Evolutionary conservation across 805 yeast species (phyloP), one percentile per base, ranked within the genome.

Genomic region (Starmera caribaea): DNA sequence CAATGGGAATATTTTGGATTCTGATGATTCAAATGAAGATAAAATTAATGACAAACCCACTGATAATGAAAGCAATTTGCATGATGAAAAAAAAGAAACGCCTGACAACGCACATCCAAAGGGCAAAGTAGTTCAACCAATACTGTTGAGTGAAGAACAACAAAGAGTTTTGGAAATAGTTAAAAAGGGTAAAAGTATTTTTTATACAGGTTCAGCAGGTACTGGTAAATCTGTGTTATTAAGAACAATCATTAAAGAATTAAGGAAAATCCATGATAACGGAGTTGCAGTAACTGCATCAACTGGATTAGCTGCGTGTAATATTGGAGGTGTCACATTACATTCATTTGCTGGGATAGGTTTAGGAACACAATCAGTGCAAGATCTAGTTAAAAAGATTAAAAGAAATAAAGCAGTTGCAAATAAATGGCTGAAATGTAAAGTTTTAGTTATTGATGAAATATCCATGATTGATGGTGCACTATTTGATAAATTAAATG

Each of bases 161-260:
- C 69, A 72, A 41, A 61, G 70, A 37, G 76, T 92, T 16, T 68
- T 85, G 10, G 73, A 76, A 9, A 59, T 84, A 39, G 95, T 81
- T 0, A 59, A 74, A 34, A 54, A 65, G 16, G 88, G 94, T 0
- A 62, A 66, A 14, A 85, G 81, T 43, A 62, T 92, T 3, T 92
- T 92, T 55, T 92, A 85, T 57, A 92, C 98, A 0, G 98, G 98
- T 38, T 87, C 97, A 29, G 98, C 98, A 0, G 98, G 98, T 52
- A 92, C 98, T 0, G 98, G 98, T 55, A 92, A 92, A 56, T 90
- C 98, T 2, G 81, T 92, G 4, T 65, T 92, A n/a, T 63, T 92
- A 38, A 71, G 73, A 44, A 68, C 76, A 10, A 65, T 84, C 30
- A 82, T 84, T 40, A 72, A 73, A 49, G 59, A 68, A 0, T 55